A percentile compares a stretch with the other conserved stretches of the same genome.
phyloP scores from a whole-genome alignment of 2,329 filamentous ascomycete genomes.

The Pseudogymnoascus sp. region DNA sequence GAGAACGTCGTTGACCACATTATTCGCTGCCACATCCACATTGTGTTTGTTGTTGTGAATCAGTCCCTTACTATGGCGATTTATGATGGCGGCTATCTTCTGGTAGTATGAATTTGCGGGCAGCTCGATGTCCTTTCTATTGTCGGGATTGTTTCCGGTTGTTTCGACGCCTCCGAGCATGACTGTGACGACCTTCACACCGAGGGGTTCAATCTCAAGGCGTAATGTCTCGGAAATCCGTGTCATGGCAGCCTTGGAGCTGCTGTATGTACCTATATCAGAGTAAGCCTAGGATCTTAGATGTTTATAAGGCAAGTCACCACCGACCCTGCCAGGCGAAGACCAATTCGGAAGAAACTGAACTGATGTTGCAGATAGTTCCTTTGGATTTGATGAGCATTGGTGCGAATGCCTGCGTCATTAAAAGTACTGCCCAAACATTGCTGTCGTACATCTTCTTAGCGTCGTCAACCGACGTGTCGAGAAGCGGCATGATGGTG shows the following conservation, averaged over 20 bases:
- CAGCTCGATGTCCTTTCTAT: not conserved
- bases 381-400: constrained; percentile 33
- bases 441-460: constrained; percentile 29
- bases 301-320: not conserved
- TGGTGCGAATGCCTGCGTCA: constrained; percentile 20
- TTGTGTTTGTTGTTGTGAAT: not conserved
- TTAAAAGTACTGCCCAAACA: constrained; percentile 11
- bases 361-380: constrained; percentile 34
- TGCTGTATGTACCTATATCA: constrained; percentile 14
- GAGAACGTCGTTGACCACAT: not conserved
- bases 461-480: constrained; percentile 24
- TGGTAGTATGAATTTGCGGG: constrained; percentile 15
- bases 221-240: constrained; percentile 18
- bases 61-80: not conserved
- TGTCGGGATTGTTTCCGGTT: constrained; percentile 5
- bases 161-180: constrained; percentile 10
- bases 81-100: not conserved
- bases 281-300: not conserved
- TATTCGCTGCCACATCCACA: not conserved
- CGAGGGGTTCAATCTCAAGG: constrained; percentile 18
- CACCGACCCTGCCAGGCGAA: constrained; percentile 11
- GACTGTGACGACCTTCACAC: constrained; percentile 17
- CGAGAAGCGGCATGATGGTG: constrained; percentile 28
- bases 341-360: constrained; percentile 8
- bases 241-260: constrained; percentile 18